A percentile compares a stretch with the other conserved stretches of the same genome.
Conservation (phyloP, 208 protist genomes). For the Trypanosoma cruzi region DNA sequence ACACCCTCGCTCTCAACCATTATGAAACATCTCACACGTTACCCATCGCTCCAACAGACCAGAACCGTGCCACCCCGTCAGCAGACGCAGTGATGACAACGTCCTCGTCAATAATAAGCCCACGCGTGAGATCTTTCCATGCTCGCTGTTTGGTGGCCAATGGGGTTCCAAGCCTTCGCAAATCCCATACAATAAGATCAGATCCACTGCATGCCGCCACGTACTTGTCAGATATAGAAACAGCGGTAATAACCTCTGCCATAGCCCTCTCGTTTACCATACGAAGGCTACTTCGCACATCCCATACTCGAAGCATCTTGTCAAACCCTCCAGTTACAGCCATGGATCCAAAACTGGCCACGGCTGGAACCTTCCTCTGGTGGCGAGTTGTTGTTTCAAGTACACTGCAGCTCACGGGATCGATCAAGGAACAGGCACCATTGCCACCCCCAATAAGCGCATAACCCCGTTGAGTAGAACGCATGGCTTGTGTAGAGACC, state of each 20-base stretch:
- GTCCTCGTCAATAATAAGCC: constrained; percentile 79
- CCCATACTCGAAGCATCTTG: constrained; percentile 79
- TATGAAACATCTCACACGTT: neutral
- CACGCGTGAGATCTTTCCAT: constrained; percentile 86
- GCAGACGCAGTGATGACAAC: constrained; percentile 84
- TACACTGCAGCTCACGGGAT: constrained; percentile 61
- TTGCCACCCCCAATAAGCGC: constrained; percentile 85
- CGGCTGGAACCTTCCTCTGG: constrained; percentile 84
- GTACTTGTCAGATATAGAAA: constrained; percentile 70
- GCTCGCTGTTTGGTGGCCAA: constrained; percentile 70
- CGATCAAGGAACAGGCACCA: constrained; percentile 77
- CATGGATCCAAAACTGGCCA: constrained; percentile 59
- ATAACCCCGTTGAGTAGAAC: constrained; percentile 59
- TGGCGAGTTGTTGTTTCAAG: constrained; percentile 74
- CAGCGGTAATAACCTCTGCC: constrained; percentile 78
- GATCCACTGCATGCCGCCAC: constrained; percentile 79
- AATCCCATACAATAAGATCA: constrained; percentile 82
- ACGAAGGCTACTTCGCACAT: constrained; percentile 70
- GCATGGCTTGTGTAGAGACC: constrained; percentile 89
- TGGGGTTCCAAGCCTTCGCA: constrained; percentile 59
- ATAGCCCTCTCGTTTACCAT: constrained; percentile 58
- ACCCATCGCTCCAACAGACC: constrained; percentile 30
- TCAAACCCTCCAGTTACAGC: constrained; percentile 87
- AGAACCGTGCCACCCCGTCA: constrained; percentile 83
- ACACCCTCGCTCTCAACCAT: constrained; percentile 5